Conservation (phyloP, 2,329 filamentous ascomycete genomes). For the Cordyceps javanica region DNA sequence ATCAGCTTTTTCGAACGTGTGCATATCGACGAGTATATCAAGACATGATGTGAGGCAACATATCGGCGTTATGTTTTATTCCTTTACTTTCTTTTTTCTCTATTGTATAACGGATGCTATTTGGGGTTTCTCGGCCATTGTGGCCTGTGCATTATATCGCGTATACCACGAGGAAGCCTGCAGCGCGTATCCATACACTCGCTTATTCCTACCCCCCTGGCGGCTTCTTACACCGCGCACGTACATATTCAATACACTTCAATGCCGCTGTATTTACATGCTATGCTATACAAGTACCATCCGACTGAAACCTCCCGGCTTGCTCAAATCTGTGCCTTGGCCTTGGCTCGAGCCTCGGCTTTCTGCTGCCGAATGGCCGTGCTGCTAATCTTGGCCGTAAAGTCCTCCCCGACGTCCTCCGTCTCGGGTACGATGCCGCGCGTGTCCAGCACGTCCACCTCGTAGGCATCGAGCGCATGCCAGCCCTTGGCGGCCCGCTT, state of each 20-base stretch:
- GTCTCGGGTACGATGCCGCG: conserved; percentile 36
- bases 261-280: background rate
- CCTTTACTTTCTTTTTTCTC: background rate
- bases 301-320: too few relatives aligned
- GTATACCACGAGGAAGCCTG: background rate
- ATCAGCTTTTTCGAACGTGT: conserved; percentile 57
- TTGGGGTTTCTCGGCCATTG: too few relatives aligned
- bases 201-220: background rate
- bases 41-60: conserved; percentile 16
- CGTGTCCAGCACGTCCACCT: conserved; percentile 81
- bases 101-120: too few relatives aligned
- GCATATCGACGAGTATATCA: conserved; percentile 47
- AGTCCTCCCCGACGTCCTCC: conserved; percentile 45
- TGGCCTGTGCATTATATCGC: background rate
- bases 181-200: background rate
- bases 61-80: background rate
- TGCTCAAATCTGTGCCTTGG: conserved; percentile 9
- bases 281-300: background rate
- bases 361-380: conserved; percentile 65
- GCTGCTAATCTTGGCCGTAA: conserved; percentile 84
- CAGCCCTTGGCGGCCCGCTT: conserved; percentile 71
- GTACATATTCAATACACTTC: background rate
- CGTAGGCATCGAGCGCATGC: conserved; percentile 70
- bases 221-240: background rate
- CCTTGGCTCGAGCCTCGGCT: conserved; percentile 27